Evolutionary conservation across 331 rosid species (phyloP), one percentile per base, ranked within the genome.

Genomic region (Acacia concinna): DNA sequence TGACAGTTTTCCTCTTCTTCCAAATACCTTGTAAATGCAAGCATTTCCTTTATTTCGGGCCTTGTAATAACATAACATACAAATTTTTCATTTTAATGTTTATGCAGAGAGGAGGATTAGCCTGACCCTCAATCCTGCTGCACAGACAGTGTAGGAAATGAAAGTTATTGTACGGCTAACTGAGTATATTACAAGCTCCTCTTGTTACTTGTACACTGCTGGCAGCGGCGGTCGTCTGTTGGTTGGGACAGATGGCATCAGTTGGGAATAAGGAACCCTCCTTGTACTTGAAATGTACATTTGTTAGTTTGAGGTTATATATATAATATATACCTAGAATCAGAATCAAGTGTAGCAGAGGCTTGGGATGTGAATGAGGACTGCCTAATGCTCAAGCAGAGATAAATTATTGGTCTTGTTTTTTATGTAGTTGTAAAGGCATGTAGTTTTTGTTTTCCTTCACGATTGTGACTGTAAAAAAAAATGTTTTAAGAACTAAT

Each of bases 31-130:
- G 28, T 5, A 52, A 67, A 25, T 18, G 30, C 12, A 52, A 66
- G 20, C 25, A 68, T 49, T 34, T 44, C 11, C n/a, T 56, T n/a
- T 4, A 49, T 41, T 46, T 52, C 28, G 2, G 28, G 46, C 51
- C 66, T 76, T 66, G 71, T 35, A 56, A 73, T 67, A 44, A 9
- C n/a, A n/a, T n/a, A 56, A 73, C 72, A 68, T 68, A 20, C 18
- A 5, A 63, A 14, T 74, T 14, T 40, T 65, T 52, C 43, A 38
- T 54, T 47, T 76, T 30, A 54, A 82, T 63, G 32, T 35, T 40
- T 38, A 44, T 93, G 91, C 96, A 93, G 99, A 95, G 87, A 90
- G 98, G 98, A 93, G 98, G 90, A 92, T 92, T 76, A 94, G 92
- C 21, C 93, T 93, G 88, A 85, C 94, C 83, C 91, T 79, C 18